Evolutionary conservation across 164 flowering plant genomes (phyloP).

Genomic region (Berberis vulgaris): DNA sequence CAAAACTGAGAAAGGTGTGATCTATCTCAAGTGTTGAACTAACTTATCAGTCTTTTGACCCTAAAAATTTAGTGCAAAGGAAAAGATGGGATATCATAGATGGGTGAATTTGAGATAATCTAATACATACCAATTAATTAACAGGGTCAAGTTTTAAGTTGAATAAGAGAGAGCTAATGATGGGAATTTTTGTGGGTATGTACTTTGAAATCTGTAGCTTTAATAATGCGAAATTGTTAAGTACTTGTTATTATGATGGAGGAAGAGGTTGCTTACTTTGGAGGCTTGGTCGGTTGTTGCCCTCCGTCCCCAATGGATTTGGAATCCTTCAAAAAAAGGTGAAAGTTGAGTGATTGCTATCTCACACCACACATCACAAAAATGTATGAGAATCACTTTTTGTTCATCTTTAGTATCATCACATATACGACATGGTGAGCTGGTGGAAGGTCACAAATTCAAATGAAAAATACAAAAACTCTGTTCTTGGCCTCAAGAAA

Average conservation of each 20-base stretch:
- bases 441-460: not conserved
- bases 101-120: too few species aligned
- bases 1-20: too few species aligned
- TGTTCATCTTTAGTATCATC: not conserved
- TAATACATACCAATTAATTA: not conserved
- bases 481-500: too few species aligned
- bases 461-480: not conserved
- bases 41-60: too few species aligned
- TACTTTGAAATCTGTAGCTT: constrained; percentile 1
- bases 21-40: too few species aligned
- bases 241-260: not conserved
- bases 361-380: not conserved
- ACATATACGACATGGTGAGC: not conserved
- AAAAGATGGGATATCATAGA: too few species aligned
- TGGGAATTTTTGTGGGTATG: constrained; percentile 6
- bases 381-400: not conserved
- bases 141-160: not conserved
- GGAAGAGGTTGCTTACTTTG: not conserved
- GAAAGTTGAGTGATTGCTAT: not conserved
- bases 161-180: not conserved
- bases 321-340: not conserved
- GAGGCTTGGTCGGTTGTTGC: constrained; percentile 4
- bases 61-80: too few species aligned
- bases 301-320: not conserved
- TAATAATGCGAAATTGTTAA: not conserved